Conservation (phyloP, 2,329 filamentous ascomycete species). For the Cordyceps militaris region DNA sequence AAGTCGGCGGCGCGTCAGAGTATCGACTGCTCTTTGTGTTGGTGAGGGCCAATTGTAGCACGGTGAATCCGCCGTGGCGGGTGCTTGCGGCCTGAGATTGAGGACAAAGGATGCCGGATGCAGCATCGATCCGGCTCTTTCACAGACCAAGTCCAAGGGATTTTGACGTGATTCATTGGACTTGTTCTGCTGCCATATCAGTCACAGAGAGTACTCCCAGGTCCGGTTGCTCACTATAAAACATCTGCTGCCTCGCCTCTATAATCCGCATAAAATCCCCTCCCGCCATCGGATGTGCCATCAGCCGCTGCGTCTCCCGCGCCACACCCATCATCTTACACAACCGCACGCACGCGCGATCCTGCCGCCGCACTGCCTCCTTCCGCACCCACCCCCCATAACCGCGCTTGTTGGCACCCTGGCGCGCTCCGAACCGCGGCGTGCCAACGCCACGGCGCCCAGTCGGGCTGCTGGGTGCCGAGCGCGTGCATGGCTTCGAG, state of each 20-base stretch:
- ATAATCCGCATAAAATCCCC: not conserved
- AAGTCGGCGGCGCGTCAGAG: no score
- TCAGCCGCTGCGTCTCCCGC: not conserved
- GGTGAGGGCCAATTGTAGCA: no score
- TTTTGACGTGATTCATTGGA: no score
- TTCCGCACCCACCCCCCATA: not conserved
- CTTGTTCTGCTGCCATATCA: no score
- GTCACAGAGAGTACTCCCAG: no score
- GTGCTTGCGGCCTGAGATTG: no score
- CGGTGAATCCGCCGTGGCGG: no score
- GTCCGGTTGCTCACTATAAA: not conserved
- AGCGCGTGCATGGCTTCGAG: constrained; percentile 20
- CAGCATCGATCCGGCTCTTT: no score
- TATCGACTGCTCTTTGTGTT: no score
- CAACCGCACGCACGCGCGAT: constrained; percentile 17
- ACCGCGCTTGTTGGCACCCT: constrained; percentile 17
- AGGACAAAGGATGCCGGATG: no score
- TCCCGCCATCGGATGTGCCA: not conserved
- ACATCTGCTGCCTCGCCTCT: not conserved
- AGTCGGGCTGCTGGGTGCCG: constrained; percentile 15
- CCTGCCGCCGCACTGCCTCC: constrained; percentile 9
- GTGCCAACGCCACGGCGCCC: constrained; percentile 25
- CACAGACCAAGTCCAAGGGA: no score
- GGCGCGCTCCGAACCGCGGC: constrained; percentile 17
- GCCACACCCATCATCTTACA: not conserved